Percentiles rank a stretch among this genome's conserved stretches.
Evolutionary conservation across 2,329 filamentous ascomycete genomes (phyloP).

Genomic region (Trichoderma oligosporum): DNA sequence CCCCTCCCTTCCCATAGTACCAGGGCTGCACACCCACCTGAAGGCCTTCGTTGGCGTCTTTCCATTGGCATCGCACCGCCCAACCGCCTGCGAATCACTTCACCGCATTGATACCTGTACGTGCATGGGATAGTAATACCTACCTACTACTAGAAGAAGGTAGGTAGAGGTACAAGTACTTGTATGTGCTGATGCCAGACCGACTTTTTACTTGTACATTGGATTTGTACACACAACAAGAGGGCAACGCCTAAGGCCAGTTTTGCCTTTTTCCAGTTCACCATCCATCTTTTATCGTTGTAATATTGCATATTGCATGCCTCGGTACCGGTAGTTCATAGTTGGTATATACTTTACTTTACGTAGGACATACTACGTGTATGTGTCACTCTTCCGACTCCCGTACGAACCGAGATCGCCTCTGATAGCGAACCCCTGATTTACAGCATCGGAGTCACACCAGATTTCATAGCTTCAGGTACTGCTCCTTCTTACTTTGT

Average conservation of each 20-base stretch:
- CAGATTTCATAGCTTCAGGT: neutral
- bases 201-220: too few species aligned
- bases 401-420: conserved; percentile 5
- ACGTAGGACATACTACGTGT: neutral
- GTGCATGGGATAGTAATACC: neutral
- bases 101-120: neutral
- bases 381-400: neutral
- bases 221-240: too few species aligned
- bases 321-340: too few species aligned
- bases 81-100: conserved; percentile 2
- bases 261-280: too few species aligned
- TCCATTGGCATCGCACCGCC: neutral
- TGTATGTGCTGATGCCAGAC: neutral
- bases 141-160: neutral
- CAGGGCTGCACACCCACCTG: neutral
- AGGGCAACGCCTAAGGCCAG: too few species aligned
- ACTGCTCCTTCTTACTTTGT: too few species aligned
- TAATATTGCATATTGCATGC: too few species aligned
- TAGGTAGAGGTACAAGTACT: too few species aligned
- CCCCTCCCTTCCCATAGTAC: neutral
- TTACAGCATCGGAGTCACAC: neutral
- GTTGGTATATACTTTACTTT: neutral
- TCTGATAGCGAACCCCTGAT: conserved; percentile 12
- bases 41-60: neutral
- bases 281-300: too few species aligned